Evolutionary conservation across 371 early-diverging fungal genomes (phyloP), one percentile per base, ranked within the genome.

Genomic region (Nematocida major): DNA sequence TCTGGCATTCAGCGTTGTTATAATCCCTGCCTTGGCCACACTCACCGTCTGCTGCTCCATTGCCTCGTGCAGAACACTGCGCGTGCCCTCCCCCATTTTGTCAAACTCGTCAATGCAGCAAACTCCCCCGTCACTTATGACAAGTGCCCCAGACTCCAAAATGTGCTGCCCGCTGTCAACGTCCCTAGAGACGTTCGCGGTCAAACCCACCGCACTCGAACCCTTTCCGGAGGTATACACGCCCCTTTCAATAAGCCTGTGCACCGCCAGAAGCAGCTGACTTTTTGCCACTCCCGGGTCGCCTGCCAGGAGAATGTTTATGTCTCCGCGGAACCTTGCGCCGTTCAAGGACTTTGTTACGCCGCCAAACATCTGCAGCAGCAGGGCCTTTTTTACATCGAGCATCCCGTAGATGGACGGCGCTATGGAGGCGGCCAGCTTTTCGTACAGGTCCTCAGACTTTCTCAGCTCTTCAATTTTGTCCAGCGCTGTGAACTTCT

Each of bases 171-270:
- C 89, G 15, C 92, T 91, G 79, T 96, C 97, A 0, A 94, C 92
- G 80, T 99, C 98, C 54, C 93, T 88, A 24, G 92, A 91, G n/a
- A 97, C 92, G 83, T 91, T 93, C 9, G 97, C 99, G 1, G 97
- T 99, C 59, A 99, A 86, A 85, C 99, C 99, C 4, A 97, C 99
- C 3, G 97, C 97, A 32, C 92, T 91, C 15, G 92, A 92, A 34
- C 99, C 99, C 83, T 95, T 94, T 68, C 99, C 99, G 22, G 93
- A 92, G 0, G 99, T 98, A 84, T 97, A 97, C 18, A 97, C 89
- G 61, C 97, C 97, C 73, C 97, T 90, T 22, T 96, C 96, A 4
- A 93, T 90, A 79, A 96, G 89, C 80, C 91, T 88, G 84, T 96
- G 94, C 20, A 95, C 93, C 59, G 79, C 69, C 67, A 66, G 54